These are phyloP conservation scores for Aureoboletus auriporus DNA, from an alignment of 768 basidiomycete species.

Conservation along the genomic window DNA sequence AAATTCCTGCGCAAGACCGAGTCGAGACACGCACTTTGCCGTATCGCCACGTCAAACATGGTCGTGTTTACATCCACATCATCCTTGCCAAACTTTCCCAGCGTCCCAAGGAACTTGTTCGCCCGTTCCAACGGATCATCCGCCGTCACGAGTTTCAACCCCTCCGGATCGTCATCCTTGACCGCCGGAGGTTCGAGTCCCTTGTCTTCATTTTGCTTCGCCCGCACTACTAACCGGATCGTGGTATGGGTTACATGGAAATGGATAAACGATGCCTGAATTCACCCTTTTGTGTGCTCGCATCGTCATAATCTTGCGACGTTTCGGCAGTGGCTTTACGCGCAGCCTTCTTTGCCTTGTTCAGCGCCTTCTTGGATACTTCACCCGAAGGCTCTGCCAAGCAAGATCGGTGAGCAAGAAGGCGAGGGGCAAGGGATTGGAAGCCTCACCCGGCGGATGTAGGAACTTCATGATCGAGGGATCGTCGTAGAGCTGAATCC, in stretches of 20 bases:
- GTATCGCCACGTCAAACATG: constrained; percentile 76
- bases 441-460: constrained; percentile 34
- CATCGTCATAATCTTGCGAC: constrained; percentile 34
- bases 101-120: constrained; percentile 60
- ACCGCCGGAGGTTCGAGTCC: constrained; percentile 52
- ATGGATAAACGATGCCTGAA: constrained; percentile 11
- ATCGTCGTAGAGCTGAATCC: constrained; percentile 65
- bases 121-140: constrained; percentile 74
- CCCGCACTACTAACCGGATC: constrained; percentile 20
- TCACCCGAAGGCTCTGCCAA: constrained; percentile 16
- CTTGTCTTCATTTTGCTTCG: constrained; percentile 55
- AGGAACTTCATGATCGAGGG: constrained; percentile 50
- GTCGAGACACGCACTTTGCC: constrained; percentile 57
- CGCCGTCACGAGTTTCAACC: constrained; percentile 60
- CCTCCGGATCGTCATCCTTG: constrained; percentile 85
- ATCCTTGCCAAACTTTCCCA: constrained; percentile 48
- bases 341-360: constrained; percentile 82
- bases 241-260: constrained; percentile 10
- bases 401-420: constrained; percentile 18
- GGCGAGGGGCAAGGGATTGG: constrained; percentile 17
- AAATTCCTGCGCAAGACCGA: background rate
- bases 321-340: constrained; percentile 52
- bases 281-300: constrained; percentile 59
- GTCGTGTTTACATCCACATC: constrained; percentile 70
- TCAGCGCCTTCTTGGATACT: constrained; percentile 73